Evolutionary conservation across 371 early-diverging fungal species (phyloP), one percentile per base, ranked within the genome.

Genomic region (Haplosporangium sp.): DNA sequence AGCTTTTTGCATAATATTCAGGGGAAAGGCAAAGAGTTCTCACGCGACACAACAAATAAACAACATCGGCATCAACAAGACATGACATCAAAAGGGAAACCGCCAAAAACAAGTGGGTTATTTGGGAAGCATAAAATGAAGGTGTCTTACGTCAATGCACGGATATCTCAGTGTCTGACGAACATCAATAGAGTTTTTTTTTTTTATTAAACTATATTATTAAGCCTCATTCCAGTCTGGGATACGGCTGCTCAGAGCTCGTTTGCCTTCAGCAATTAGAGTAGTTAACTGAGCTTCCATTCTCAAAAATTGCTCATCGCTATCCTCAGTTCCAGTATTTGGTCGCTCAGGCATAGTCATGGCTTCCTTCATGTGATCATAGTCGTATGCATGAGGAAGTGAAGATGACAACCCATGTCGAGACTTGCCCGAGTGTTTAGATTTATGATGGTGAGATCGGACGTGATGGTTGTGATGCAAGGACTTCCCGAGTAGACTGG

Each of bases 251-350:
- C 45, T 78, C 69, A 82, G 42, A 0, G 76, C 77, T 0, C 76
- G 73, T 39, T 76, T 82, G 39, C 82, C 82, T n/a, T 72, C 76
- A 7, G 76, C 71, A 48, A 82, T 82, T 65, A 82, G 38, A n/a
- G 15, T 72, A 8, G 20, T 72, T n/a, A 82, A 50, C 39, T 76
- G 65, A 3, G 76, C 82, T 34, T 82, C 82, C 82, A 82, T 76
- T 61, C 82, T 72, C 70, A 76, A 52, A 55, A 82, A 76, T 57
- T 65, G 67, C 61, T 82, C 77, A 11, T 82, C 82, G 9, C 44
- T 71, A 27, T 76, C 82, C 52, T 82, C 82, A 1, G 82, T 74
- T 13, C 77, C 77, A 3, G 82, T 74, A 15, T 73, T 65, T 42
- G 76, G 72, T 15, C 71, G 52, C 19, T 34, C 57, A 17, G 65